Evolutionary conservation across 805 yeast species (phyloP), one percentile per base, ranked within the genome.

Genomic region (Yarrowia sp.): DNA sequence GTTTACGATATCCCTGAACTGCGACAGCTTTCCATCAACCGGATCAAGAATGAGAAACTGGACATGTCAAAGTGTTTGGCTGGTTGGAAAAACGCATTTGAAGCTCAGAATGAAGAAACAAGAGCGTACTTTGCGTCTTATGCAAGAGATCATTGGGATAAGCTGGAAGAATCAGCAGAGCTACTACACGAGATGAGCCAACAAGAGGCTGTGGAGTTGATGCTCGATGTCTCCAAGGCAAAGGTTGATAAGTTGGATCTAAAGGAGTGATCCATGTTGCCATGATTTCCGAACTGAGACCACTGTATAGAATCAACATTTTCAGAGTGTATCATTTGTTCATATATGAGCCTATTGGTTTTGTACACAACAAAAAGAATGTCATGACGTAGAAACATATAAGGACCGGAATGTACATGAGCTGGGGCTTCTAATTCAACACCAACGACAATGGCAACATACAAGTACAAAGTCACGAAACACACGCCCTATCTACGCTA

Each of bases 1-100:
- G 40, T 50, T 9, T 50, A 50, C 14, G 55, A 50, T n/a, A 9
- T 50, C 9, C 55, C 55, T 3, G 40, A 50, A 35, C 14, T 45
- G 48, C 9, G 14, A 3, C 22, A 3, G 5, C 11, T 45, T 11
- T 22, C 48, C 10, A 8, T 9, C 7, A 19, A 4, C 14, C 5
- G 48, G 14, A 19, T 45, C 8, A 3, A n/a, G 26, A 19, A 9
- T 4, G 48, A 45, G 14, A 5, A 19, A 8, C 26, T 45, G 48
- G 26, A 45, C n/a, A 5, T 19, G 12, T 8, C 8, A 14, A 45
- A 45, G n/a, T 8, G 26, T 16, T 8, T 16, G 5, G 8, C 16
- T 10, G 48, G 48, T 3, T 45, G 48, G 48, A 45, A 19, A 19
- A 8, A 15, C 8, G 48, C 48, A 4, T 45, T 10, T 19, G 48